Conservation (phyloP, 1,284 basidiomycete genomes). For the Puccinia coronata region DNA sequence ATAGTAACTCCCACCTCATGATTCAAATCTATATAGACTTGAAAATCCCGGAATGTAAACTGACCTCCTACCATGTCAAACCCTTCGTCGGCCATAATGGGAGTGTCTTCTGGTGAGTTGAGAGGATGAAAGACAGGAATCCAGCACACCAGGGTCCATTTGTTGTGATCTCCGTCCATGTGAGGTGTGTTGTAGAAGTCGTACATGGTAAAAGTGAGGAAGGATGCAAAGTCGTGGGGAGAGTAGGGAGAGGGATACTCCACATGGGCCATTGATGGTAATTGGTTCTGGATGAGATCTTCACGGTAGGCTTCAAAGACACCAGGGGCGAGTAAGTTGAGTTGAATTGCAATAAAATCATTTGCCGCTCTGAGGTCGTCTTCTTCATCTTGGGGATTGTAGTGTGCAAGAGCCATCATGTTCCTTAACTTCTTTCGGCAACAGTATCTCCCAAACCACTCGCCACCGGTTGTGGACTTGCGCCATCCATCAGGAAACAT, state of each 20-base stretch:
- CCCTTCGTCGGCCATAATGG: not conserved
- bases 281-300: not conserved
- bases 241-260: conserved; percentile 8
- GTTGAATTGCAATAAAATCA: no score
- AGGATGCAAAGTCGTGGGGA: conserved; percentile 26
- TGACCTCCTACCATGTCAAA: conserved; percentile 4
- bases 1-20: no score
- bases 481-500: no score
- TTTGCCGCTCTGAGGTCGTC: no score
- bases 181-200: conserved; percentile 17
- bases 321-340: not conserved
- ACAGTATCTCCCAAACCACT: no score
- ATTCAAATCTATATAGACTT: not conserved
- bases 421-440: no score
- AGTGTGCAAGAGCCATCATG: no score
- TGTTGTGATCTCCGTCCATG: not conserved
- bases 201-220: no score
- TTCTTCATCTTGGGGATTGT: no score
- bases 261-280: conserved; percentile 15
- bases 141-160: not conserved
- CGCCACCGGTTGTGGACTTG: no score
- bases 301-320: conserved; percentile 1
- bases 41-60: not conserved
- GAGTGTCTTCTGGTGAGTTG: no score
- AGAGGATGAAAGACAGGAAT: conserved; percentile 12